Evolutionary conservation across 2,329 filamentous ascomycete species (phyloP), one percentile per base, ranked within the genome.

Genomic region (Gliomastix tumulicola): DNA sequence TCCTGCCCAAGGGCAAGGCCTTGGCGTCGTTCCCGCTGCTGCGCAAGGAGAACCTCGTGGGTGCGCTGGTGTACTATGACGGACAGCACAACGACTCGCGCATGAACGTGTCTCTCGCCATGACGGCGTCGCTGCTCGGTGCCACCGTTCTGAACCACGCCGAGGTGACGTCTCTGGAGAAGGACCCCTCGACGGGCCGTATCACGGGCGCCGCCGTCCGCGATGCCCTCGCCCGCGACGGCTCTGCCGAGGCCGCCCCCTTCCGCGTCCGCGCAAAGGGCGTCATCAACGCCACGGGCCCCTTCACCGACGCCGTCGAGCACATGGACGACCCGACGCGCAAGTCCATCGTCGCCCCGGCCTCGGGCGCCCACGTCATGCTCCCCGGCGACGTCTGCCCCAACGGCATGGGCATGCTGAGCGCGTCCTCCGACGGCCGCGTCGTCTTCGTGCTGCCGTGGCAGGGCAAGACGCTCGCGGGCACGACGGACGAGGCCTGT

Each of bases 381-480:
- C 76, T 92, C 2, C 85, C 86, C 17, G 83, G 84, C 38, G 84
- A 84, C 61, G 84, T 83, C 62, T 84, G 81, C 55, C 85, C 86
- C 36, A 74, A 80, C 37, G 79, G 85, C 53, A 89, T 90, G 81
- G 85, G 85, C 43, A 68, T 92, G 35, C 85, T 92, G 45, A 85
- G 90, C 49, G 84, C 86, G 3, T 74, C 76, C 28, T 89, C 84
- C 1, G 85, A 92, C 50, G 85, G 85, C n/a, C 79, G 85, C 51
- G 85, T 92, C 44, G 85, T 92, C 49, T 92, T 92, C 68, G 88
- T 92, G 57, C 69, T 92, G 36, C 85, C 85, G 7, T 92, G 85
- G 85, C 82, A 90, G 59, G 85, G 85, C 37, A 86, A 86, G 66
- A 90, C 86, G 7, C 85, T 92, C 42, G 85, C 86, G 34, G 85